A percentile compares a stretch with the other conserved stretches of the same genome.
Evolutionary conservation across 768 basidiomycete genomes (phyloP).

Genomic region (Tulasnella sp.): DNA sequence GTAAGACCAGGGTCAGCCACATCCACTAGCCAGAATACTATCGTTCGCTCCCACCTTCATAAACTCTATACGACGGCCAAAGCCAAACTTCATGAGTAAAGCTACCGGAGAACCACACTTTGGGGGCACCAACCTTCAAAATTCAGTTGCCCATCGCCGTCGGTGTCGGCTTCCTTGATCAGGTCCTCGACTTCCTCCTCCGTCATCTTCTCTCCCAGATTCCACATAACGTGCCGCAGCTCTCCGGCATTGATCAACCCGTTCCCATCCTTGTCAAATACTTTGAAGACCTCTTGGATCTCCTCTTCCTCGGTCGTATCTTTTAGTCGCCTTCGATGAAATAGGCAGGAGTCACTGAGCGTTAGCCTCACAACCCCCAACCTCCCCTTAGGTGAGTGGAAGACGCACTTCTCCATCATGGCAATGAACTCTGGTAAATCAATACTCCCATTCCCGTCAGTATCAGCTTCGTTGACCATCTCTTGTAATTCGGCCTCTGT

Average conservation of each 20-base stretch:
- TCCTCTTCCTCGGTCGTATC: constrained; percentile 55
- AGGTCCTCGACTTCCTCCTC: constrained; percentile 53
- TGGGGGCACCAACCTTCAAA: constrained; percentile 36
- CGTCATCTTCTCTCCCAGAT: constrained; percentile 52
- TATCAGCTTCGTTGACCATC: constrained; percentile 57
- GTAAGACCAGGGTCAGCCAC: not conserved
- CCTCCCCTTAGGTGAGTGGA: not conserved
- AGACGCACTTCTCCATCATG: constrained; percentile 35
- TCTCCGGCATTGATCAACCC: constrained; percentile 53
- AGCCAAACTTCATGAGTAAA: constrained; percentile 51
- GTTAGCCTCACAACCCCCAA: not conserved
- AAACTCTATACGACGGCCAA: not conserved
- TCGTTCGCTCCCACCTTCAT: not conserved
- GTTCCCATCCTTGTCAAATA: constrained; percentile 56
- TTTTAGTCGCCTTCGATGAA: constrained; percentile 45
- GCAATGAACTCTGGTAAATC: constrained; percentile 51
- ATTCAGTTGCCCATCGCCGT: constrained; percentile 50
- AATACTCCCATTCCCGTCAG: constrained; percentile 54
- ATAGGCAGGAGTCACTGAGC: not conserved
- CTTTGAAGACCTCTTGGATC: constrained; percentile 55
- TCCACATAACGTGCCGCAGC: constrained; percentile 53
- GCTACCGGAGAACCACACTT: not conserved
- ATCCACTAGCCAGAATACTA: not conserved
- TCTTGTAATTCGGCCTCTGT: constrained; percentile 54
- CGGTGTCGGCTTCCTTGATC: constrained; percentile 54